Evolutionary conservation across 148 eudicot species (phyloP).

Genomic region (Polygonum aviculare): DNA sequence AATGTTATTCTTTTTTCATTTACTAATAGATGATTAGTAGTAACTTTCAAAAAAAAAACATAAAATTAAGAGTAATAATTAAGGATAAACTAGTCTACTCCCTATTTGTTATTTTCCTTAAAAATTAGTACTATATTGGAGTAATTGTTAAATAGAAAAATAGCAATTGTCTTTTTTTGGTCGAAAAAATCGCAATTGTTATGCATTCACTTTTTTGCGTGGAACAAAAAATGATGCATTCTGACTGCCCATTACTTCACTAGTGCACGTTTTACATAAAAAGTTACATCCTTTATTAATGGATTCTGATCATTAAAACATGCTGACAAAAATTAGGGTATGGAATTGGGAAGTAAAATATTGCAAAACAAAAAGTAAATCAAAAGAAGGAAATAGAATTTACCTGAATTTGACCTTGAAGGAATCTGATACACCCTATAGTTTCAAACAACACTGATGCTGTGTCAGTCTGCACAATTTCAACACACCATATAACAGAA

Average conservation of each 20-base stretch:
- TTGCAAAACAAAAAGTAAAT: background rate
- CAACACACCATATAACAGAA: background rate
- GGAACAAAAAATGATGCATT: background rate
- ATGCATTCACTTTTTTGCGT: too few relatives aligned
- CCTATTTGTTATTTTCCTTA: too few relatives aligned
- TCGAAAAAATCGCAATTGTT: too few relatives aligned
- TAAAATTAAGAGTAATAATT: too few relatives aligned
- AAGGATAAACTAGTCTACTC: too few relatives aligned
- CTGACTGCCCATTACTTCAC: background rate
- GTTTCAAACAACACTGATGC: slow-evolving; percentile 88
- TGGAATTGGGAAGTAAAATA: background rate
- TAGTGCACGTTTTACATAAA: background rate
- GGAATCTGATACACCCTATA: slow-evolving; percentile 85
- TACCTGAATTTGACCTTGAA: slow-evolving; percentile 85
- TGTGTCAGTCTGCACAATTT: slow-evolving; percentile 89
- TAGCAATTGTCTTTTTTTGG: too few relatives aligned
- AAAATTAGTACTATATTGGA: too few relatives aligned
- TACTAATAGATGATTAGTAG: too few relatives aligned
- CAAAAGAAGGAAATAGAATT: background rate
- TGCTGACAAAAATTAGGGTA: background rate
- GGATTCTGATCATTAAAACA: background rate
- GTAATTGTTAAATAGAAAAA: too few relatives aligned
- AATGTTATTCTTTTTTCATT: too few relatives aligned
- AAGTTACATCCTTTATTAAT: background rate
- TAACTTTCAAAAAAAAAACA: too few relatives aligned